Conservation (phyloP, 2,329 filamentous ascomycete genomes). For the Aureobasidium sp. region DNA sequence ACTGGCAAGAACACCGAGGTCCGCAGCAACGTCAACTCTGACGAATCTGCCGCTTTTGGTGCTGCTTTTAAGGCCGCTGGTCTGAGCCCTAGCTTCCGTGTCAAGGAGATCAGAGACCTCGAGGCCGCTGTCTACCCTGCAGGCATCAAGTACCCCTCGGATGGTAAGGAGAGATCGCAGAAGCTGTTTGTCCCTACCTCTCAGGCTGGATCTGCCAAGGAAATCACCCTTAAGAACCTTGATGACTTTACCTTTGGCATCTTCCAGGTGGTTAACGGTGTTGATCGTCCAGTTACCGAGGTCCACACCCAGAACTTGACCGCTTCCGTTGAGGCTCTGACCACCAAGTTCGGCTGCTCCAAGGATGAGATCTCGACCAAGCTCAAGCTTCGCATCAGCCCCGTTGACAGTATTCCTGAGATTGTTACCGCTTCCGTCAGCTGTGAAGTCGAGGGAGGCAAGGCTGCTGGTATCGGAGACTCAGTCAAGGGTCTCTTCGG, state of each 20-base stretch:
- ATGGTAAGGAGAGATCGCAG: constrained; percentile 64
- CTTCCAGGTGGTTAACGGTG: constrained; percentile 59
- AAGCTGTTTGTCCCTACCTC: constrained; percentile 76
- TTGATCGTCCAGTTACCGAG: constrained; percentile 56
- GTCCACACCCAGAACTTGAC: constrained; percentile 82
- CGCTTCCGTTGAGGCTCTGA: constrained; percentile 68
- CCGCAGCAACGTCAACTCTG: constrained; percentile 89
- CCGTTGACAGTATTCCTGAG: constrained; percentile 71
- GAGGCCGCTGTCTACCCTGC: constrained; percentile 70
- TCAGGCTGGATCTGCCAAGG: constrained; percentile 69
- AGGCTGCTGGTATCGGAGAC: constrained; percentile 78
- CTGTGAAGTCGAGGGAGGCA: constrained; percentile 71
- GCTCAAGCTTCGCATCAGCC: constrained; percentile 65
- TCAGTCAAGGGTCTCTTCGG: constrained; percentile 95
- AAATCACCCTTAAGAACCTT: constrained; percentile 74
- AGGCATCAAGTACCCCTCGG: constrained; percentile 64
- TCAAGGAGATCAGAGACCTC: constrained; percentile 88
- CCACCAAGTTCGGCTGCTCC: constrained; percentile 70
- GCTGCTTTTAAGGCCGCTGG: constrained; percentile 90
- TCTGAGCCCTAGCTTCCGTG: constrained; percentile 89
- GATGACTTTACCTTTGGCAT: constrained; percentile 76
- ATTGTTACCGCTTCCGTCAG: constrained; percentile 70
- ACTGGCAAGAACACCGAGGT: constrained; percentile 70
- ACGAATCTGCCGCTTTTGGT: constrained; percentile 93
- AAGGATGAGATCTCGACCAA: constrained; percentile 73